Conservation (phyloP, 2,329 filamentous ascomycete genomes). For the Nannizzia gypsea region DNA sequence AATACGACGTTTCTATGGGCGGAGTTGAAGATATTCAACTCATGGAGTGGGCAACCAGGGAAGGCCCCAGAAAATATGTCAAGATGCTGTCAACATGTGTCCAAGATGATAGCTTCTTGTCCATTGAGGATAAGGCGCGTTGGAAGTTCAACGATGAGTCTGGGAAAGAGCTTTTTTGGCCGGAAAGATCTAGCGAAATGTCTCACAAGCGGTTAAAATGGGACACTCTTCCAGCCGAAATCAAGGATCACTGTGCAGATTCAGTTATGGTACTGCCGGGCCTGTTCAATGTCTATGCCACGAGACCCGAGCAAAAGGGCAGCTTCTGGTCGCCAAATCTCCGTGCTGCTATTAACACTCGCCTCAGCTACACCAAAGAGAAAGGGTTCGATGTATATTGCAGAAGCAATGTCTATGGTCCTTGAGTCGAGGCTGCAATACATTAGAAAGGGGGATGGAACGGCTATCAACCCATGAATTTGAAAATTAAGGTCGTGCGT, state of each 20-base stretch:
- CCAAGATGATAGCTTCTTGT: slow-evolving; percentile 9
- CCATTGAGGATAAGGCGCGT: neutral
- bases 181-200: neutral
- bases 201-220: neutral
- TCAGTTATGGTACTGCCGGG: slow-evolving; percentile 36
- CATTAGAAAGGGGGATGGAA: neutral
- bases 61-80: slow-evolving; percentile 16
- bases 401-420: neutral
- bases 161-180: neutral
- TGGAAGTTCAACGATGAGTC: neutral
- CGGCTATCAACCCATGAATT: no score
- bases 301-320: neutral
- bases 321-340: neutral
- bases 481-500: no score
- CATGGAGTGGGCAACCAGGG: slow-evolving; percentile 40
- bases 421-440: neutral
- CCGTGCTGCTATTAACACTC: neutral
- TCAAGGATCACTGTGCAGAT: slow-evolving; percentile 34
- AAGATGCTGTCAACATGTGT: slow-evolving; percentile 33
- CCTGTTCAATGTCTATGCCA: neutral
- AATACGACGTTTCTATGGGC: slow-evolving; percentile 33
- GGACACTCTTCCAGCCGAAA: neutral
- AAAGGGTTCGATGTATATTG: neutral
- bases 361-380: neutral
- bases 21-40: slow-evolving; percentile 46